Conservation (phyloP, 345 rosid genomes). For the Iberis pinnata region DNA sequence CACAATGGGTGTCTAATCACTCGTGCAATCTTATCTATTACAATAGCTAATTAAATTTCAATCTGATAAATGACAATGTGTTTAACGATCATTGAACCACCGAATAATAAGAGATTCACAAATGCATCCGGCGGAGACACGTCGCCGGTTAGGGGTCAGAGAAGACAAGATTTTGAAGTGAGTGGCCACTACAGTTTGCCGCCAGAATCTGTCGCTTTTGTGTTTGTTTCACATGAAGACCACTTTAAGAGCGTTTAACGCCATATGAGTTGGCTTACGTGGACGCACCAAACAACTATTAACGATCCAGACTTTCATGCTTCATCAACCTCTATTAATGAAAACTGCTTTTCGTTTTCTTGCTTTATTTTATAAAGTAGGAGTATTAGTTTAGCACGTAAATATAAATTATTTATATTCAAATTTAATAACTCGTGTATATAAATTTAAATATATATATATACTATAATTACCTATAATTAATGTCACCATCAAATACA, state of each 20-base stretch:
- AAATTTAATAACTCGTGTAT: no score
- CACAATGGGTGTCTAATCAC: constrained; percentile 19
- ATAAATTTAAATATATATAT: no score
- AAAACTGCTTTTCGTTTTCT: no score
- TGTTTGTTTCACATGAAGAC: constrained; percentile 22
- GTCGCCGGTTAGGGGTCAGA: background rate
- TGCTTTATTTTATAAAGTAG: no score
- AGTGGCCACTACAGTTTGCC: constrained; percentile 31
- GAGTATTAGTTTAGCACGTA: no score
- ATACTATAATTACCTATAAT: no score
- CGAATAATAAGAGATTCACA: no score
- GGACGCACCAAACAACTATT: constrained; percentile 12
- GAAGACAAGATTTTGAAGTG: constrained; percentile 13
- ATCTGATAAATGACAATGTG: background rate
- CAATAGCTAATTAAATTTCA: background rate
- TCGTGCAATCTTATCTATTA: constrained; percentile 25
- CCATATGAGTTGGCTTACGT: constrained; percentile 22
- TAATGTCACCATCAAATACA: no score
- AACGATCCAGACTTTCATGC: no score
- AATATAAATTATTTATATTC: no score
- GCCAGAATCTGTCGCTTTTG: background rate
- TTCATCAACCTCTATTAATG: no score
- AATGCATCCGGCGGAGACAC: constrained; percentile 22
- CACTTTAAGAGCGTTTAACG: constrained; percentile 19
- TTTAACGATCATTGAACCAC: background rate